Evolutionary conservation across 495 filamentous ascomycete genomes (phyloP).

Genomic region (Penicillium lagena): DNA sequence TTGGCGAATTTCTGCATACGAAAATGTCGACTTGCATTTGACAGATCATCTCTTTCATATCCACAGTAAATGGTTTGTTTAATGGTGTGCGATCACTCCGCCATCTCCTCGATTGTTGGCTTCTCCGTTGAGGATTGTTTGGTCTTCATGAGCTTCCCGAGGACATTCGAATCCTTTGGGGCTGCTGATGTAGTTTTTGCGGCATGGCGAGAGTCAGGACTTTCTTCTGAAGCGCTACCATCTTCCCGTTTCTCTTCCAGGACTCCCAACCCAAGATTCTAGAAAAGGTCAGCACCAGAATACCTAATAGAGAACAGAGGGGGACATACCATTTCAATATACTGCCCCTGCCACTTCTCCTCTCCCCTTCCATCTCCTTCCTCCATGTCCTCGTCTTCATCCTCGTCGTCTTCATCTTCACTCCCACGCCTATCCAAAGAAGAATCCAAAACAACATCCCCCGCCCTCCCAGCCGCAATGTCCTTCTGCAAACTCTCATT

Average conservation of each 20-base stretch:
- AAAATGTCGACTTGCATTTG: not conserved
- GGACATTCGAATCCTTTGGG: constrained; percentile 25
- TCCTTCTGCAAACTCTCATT: constrained; percentile 42
- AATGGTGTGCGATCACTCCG: constrained; percentile 9
- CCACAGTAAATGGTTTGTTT: not conserved
- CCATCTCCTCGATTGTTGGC: constrained; percentile 37
- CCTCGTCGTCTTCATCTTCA: constrained; percentile 19
- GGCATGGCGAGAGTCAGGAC: not conserved
- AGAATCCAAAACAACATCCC: constrained; percentile 30
- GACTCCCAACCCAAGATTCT: constrained; percentile 49
- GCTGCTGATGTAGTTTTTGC: constrained; percentile 4
- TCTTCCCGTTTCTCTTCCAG: constrained; percentile 31
- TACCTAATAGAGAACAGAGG: constrained; percentile 1
- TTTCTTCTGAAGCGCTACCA: not conserved
- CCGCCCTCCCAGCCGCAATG: constrained; percentile 28
- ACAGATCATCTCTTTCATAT: not conserved
- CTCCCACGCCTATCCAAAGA: constrained; percentile 3
- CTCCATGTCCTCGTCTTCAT: constrained; percentile 18
- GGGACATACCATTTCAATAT: constrained; percentile 47
- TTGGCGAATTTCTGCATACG: constrained; percentile 2
- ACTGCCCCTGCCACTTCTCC: constrained; percentile 13
- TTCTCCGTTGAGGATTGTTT: constrained; percentile 24
- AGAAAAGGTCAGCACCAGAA: not conserved
- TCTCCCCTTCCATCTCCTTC: constrained; percentile 8
- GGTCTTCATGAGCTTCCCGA: constrained; percentile 37